Evolutionary conservation across 768 basidiomycete genomes (phyloP).

Genomic region (Mycena belliarum): DNA sequence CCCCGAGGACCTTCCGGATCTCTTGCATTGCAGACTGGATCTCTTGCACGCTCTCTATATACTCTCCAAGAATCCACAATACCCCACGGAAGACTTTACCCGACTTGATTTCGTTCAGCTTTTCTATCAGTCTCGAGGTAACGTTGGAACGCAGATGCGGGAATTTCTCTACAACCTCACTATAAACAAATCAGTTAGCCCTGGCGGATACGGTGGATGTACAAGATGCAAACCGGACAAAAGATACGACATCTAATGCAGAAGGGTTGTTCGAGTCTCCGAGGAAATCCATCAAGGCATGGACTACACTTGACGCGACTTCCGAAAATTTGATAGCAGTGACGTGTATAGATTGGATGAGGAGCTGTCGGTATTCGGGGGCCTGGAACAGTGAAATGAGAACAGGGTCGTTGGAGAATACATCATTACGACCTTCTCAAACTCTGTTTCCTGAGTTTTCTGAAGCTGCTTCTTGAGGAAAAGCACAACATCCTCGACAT

Average conservation of each 20-base stretch:
- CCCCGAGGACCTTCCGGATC: slow-evolving; percentile 84
- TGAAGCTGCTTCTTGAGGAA: slow-evolving; percentile 99
- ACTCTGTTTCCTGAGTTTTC: slow-evolving; percentile 87
- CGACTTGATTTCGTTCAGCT: slow-evolving; percentile 90
- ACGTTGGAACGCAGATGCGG: slow-evolving; percentile 81
- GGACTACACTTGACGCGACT: slow-evolving; percentile 93
- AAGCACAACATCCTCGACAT: slow-evolving; percentile 93
- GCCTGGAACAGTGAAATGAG: slow-evolving; percentile 47
- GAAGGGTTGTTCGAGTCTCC: slow-evolving; percentile 94
- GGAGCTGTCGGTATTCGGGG: slow-evolving; percentile 90
- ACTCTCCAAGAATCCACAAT: slow-evolving; percentile 98
- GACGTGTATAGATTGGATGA: slow-evolving; percentile 96
- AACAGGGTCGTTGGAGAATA: neutral
- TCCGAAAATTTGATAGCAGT: slow-evolving; percentile 97
- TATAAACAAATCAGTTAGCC: slow-evolving; percentile 24
- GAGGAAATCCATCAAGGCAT: slow-evolving; percentile 91
- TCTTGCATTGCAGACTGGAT: slow-evolving; percentile 76
- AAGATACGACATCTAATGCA: slow-evolving; percentile 90
- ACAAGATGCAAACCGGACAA: slow-evolving; percentile 40
- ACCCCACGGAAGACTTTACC: slow-evolving; percentile 97
- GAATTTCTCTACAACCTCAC: slow-evolving; percentile 98
- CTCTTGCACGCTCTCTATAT: slow-evolving; percentile 66
- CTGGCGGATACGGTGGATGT: too few relatives aligned
- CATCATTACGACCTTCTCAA: slow-evolving; percentile 71
- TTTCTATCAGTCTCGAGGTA: slow-evolving; percentile 51